Evolutionary conservation across 768 basidiomycete species (phyloP).

Genomic region (Amanita exitialis): DNA sequence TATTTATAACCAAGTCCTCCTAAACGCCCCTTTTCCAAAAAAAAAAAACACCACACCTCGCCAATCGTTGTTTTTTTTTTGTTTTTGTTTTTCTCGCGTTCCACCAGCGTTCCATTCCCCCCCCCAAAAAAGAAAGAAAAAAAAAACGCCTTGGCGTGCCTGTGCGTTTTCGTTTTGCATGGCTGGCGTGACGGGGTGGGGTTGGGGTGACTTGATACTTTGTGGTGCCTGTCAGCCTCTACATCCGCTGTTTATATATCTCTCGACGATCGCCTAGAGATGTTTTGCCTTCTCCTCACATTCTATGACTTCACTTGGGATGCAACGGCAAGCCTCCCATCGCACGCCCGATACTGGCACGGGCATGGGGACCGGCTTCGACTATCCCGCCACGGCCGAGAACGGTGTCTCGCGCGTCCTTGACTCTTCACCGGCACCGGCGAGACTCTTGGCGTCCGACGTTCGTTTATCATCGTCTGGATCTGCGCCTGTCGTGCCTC

Average conservation of each 20-base stretch:
- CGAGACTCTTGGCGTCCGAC: not conserved
- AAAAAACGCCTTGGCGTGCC: no score
- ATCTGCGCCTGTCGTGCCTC: no score
- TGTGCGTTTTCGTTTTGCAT: no score
- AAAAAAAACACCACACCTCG: not conserved
- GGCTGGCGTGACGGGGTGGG: no score
- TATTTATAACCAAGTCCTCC: not conserved
- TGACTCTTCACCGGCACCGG: not conserved
- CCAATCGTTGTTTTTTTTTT: not conserved
- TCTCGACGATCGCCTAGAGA: not conserved
- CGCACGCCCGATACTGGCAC: no score
- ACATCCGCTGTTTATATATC: conserved; percentile 1
- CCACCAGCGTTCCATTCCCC: not conserved
- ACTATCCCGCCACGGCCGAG: not conserved
- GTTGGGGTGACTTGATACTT: no score
- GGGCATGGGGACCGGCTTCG: no score
- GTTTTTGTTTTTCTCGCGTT: not conserved
- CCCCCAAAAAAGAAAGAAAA: no score
- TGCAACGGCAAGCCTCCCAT: not conserved
- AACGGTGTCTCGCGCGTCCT: not conserved
- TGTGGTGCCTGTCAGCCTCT: conserved; percentile 5
- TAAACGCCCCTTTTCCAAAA: not conserved
- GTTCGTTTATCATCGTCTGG: not conserved
- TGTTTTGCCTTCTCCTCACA: not conserved
- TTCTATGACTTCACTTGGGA: not conserved